Evolutionary conservation across 148 eudicot species (phyloP), one percentile per base, ranked within the genome.

Genomic region (Rhododendron williamsianum): DNA sequence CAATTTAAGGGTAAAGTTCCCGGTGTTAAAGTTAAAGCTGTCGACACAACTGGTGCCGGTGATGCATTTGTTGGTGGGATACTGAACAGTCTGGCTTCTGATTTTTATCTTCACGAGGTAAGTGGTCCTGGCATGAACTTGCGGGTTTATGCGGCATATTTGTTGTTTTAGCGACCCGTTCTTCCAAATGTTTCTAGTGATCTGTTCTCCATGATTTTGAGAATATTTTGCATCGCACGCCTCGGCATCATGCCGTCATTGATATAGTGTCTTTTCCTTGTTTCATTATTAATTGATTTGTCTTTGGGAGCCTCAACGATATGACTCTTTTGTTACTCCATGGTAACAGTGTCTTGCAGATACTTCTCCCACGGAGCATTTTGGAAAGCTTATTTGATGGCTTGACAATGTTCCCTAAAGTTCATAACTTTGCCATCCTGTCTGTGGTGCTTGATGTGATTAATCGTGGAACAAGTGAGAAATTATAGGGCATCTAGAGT

Each of bases 41-140:
- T 96, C 80, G 98, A 96, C 88, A 93, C 98, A 76, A 96, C 96
- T 81, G 98, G 98, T 76, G 98, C 98, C 2, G 98, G 98, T 49
- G 98, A 96, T 90, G 94, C 98, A 76, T 96, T 96, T 84, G 93
- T 90, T 25, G 98, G 93, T 69, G 98, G 95, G 51, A 54, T 94
- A 67, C 89, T 96, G 72, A 84, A 87, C 87, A 87, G 83, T 81
- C 87, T 96, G 86, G 98, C 95, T 82, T 88, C 94, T 48, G 94
- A 96, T 88, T 56, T 89, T 84, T 88, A 69, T 80, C 72, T 93
- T 54, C 86, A 84, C 60, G 79, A 94, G 98, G 98, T 96, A 88
- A 73, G 60, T 56, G 19, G 41, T 15, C 63, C 48, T 38, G 25
- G 72, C 46, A 5, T 52, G 38, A 78, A 12, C 7, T 12, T 12